phyloP scores from a whole-genome alignment of 2,329 filamentous ascomycete species.

The Monilinia fructicola region DNA sequence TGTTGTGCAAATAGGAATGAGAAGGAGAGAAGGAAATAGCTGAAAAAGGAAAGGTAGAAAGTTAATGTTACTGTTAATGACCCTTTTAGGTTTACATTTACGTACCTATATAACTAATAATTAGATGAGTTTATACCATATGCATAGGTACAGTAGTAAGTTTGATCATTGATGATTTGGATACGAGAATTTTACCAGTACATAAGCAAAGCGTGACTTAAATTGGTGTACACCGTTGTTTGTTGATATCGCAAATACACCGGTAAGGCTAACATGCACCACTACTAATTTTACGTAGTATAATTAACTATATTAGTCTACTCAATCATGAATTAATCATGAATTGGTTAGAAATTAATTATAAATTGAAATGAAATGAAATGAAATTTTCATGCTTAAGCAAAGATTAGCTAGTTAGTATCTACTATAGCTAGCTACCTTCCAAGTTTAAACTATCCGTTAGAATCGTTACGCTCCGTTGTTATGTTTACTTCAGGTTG shows the following conservation, averaged over 20 bases:
- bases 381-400: constrained; percentile 12
- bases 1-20: not conserved
- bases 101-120: too few relatives aligned
- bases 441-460: not conserved
- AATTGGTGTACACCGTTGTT: not conserved
- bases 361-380: constrained; percentile 14
- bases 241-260: not conserved
- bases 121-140: not conserved
- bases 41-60: not conserved
- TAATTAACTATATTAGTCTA: not conserved
- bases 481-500: not conserved
- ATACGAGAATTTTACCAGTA: too few relatives aligned
- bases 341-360: not conserved
- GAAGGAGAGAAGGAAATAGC: not conserved
- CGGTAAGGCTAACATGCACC: not conserved
- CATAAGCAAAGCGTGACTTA: not conserved
- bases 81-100: not conserved
- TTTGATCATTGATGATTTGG: too few relatives aligned
- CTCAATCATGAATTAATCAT: not conserved
- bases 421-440: not conserved
- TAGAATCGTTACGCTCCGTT: not conserved
- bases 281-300: not conserved
- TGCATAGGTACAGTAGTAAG: too few relatives aligned
- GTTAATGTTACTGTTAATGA: not conserved
- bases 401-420: constrained; percentile 1